These are phyloP conservation scores for Mortierella sp. DNA, from an alignment of 371 early-diverging fungal species.

Conservation along the genomic window DNA sequence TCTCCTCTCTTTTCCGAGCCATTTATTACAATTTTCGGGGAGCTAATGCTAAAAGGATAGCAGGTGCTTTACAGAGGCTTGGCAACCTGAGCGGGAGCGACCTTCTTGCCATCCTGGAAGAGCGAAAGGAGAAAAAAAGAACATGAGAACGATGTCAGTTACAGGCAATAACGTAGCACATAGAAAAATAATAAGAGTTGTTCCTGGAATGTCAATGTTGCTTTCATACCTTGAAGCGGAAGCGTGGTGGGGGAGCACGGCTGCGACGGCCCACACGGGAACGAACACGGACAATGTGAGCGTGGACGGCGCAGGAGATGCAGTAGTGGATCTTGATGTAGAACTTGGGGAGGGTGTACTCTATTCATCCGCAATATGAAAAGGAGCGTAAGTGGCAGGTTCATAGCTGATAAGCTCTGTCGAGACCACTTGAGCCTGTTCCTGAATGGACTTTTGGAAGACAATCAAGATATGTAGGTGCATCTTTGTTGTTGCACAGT, in stretches of 20 bases:
- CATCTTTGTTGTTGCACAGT: neutral
- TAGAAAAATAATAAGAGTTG: neutral
- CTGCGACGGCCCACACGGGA: conserved; percentile 91
- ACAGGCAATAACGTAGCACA: neutral
- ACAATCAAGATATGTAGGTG: neutral
- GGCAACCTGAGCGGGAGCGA: conserved; percentile 60
- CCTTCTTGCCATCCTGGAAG: conserved; percentile 71
- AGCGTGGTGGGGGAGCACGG: conserved; percentile 94
- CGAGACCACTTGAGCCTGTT: neutral
- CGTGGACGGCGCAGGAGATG: conserved; percentile 99
- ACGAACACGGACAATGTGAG: conserved; percentile 97
- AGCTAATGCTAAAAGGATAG: conserved; percentile 16
- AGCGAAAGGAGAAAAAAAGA: neutral
- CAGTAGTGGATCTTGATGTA: conserved; percentile 99
- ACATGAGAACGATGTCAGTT: neutral
- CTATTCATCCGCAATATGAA: neutral
- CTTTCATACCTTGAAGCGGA: conserved; percentile 79
- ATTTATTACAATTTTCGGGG: conserved; percentile 22
- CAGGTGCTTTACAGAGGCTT: conserved; percentile 54
- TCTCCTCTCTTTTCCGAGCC: conserved; percentile 29
- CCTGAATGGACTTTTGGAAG: neutral
- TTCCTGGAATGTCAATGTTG: neutral
- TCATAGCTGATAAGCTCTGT: neutral
- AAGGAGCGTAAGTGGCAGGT: neutral
- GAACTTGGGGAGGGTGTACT: conserved; percentile 91